Evolutionary conservation across 805 yeast species (phyloP), one percentile per base, ranked within the genome.

Genomic region (Yarrowia sp.): DNA sequence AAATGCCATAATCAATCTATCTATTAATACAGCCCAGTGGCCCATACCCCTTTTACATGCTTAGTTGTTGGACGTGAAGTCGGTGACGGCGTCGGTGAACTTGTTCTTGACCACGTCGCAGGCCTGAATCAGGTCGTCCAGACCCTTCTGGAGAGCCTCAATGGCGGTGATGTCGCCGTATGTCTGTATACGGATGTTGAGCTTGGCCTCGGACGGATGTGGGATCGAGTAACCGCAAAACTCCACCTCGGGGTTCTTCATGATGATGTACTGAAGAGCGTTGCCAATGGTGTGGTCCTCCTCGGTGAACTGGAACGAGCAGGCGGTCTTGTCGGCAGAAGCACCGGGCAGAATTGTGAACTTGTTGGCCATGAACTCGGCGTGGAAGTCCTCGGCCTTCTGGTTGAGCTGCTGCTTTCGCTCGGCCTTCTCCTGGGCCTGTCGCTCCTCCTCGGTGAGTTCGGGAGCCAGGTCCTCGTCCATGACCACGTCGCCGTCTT

Each of bases 161-260:
- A 89, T 84, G 3, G 98, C 98, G 3, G 97, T 86, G 66, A 84
- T 81, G 8, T 77, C 77, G 29, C 85, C 97, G 71, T 91, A 92
- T 0, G 99, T 94, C 77, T 94, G 99, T 66, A 94, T 90, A 76
- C 99, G 84, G 63, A 94, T 73, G 76, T 94, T 90, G 75, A 94
- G 78, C 68, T 88, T 87, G 64, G 90, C 80, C 76, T 94, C 99
- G 33, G 97, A 89, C 18, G 99, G 99, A 75, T 94, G 99, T 10
- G 99, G 99, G 67, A 94, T 94, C 44, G 97, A 90, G 77, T 94
- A 94, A 62, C 99, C 99, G 72, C 98, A 93, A 74, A 94, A 94
- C 72, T 94, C 99, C 24, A 94, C 99, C 67, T 91, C 96, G 36
- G 97, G 97, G 71, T 94, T 94, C 77, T 93, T 92, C 96, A 94